Evolutionary conservation across 1,284 basidiomycete genomes (phyloP), one percentile per base, ranked within the genome.

Genomic region (Cryptococcus sp.): DNA sequence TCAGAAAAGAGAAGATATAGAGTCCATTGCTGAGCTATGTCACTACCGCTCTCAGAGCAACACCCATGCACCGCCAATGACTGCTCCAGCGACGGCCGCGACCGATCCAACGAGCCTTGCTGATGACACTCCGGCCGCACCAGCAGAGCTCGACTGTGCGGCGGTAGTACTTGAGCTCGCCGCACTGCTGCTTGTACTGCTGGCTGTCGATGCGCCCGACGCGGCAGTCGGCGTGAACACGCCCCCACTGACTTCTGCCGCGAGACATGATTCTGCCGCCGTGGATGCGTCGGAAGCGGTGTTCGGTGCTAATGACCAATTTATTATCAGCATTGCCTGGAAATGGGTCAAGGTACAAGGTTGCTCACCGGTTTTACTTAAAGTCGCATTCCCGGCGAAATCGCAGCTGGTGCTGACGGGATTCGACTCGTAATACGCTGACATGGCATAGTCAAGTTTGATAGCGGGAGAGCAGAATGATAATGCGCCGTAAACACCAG

Each of bases 371-470:
- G 57, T 64, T 19, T 56, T 23, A 44, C 89, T 88, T 65, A 90
- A 78, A 8, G 89, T 91, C 4, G 87, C 93, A 73, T 96, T 95
- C 17, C 91, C 91, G 50, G 76, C 77, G 76, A 94, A 95, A 80
- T 75, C 71, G 64, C 79, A 80, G 7, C 88, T 82, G 52, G 84
- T 79, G 11, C 79, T 73, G 55, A 86, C 80, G 64, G 84, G 83
- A 73, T 83, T 83, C 56, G 84, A 85, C 72, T 90, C 85, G 74
- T 88, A 94, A 78, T 85, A 93, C 61, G 87, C 81, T 70, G 84
- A 88, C 85, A 95, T 90, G 56, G 88, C 87, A 77, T 87, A 95
- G 40, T 89, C 90, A 49, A 92, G 80, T 81, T 91, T 88, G 76
- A 87, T 83, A 39, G 84, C 88, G 86, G 76, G 73, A 23, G 61